These are phyloP conservation scores for Chionographis japonica DNA, from an alignment of 106 monocot species.

Conservation along the genomic window DNA sequence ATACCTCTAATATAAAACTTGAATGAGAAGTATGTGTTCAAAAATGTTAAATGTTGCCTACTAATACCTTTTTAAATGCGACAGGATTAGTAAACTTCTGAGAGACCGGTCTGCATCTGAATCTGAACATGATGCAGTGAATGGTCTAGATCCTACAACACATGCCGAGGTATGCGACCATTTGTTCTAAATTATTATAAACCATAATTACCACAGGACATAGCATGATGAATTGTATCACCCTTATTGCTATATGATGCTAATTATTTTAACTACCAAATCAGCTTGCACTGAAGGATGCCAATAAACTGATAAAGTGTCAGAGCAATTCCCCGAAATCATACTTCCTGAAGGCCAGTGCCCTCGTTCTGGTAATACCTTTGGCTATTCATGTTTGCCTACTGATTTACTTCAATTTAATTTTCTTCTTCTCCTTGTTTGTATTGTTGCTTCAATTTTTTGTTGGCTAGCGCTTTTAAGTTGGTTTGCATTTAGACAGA, in stretches of 20 bases:
- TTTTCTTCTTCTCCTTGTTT: background rate
- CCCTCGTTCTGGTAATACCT: conserved; percentile 71
- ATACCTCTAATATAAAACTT: too few species aligned
- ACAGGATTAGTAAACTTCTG: conserved; percentile 68
- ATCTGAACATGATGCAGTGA: conserved; percentile 72
- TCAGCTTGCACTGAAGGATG: conserved; percentile 94
- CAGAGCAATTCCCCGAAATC: conserved; percentile 51
- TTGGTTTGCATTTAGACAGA: too few species aligned
- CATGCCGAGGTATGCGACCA: conserved; percentile 73
- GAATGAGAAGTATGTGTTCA: background rate
- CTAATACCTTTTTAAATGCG: conserved; percentile 3
- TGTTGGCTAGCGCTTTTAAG: too few species aligned
- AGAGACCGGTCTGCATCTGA: conserved; percentile 70
- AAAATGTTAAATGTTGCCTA: background rate
- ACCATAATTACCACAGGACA: too few species aligned
- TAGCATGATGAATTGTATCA: background rate
- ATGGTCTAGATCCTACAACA: conserved; percentile 89
- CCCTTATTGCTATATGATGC: background rate
- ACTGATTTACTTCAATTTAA: background rate
- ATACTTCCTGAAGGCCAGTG: conserved; percentile 81
- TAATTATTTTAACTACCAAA: conserved; percentile 12
- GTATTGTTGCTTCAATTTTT: too few species aligned
- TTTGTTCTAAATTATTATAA: background rate
- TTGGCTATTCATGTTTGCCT: background rate
- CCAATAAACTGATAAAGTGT: conserved; percentile 57